These are phyloP conservation scores for Botrytis medusae DNA, from an alignment of 2,329 filamentous ascomycete genomes.

Conservation along the genomic window DNA sequence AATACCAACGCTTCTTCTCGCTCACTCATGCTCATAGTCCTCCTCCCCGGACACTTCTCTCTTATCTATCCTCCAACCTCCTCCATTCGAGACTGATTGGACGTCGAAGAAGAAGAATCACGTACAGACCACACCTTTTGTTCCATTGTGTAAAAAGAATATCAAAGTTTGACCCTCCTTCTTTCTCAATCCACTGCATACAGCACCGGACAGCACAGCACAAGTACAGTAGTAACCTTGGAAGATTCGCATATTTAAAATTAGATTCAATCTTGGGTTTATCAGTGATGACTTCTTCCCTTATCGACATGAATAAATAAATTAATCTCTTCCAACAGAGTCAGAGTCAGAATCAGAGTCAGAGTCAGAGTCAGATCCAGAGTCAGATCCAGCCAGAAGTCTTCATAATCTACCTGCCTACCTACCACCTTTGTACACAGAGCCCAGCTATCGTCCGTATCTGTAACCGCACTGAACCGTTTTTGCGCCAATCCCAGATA, in stretches of 20 bases:
- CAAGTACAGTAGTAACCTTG: background rate
- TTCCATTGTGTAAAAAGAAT: background rate
- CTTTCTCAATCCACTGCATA: background rate
- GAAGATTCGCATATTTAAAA: background rate
- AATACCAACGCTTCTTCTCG: background rate
- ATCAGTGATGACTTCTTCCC: background rate
- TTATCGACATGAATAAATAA: background rate
- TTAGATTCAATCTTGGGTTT: background rate
- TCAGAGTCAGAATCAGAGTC: background rate
- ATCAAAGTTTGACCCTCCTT: background rate
- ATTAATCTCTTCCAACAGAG: background rate
- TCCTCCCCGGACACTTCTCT: background rate
- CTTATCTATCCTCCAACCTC: background rate
- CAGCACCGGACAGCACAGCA: too few species aligned
- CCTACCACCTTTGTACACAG: background rate
- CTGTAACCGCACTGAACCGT: conserved; percentile 13
- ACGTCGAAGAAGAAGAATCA: background rate
- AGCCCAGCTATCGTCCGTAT: background rate
- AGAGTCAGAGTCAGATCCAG: background rate
- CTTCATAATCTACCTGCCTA: background rate
- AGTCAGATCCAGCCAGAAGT: background rate
- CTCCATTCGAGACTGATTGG: background rate
- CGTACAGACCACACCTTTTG: background rate
- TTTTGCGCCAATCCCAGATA: conserved; percentile 12
- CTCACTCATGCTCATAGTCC: background rate